These are phyloP conservation scores for Ceratonia siliqua DNA, from an alignment of 306 rosid species.

Conservation along the genomic window DNA sequence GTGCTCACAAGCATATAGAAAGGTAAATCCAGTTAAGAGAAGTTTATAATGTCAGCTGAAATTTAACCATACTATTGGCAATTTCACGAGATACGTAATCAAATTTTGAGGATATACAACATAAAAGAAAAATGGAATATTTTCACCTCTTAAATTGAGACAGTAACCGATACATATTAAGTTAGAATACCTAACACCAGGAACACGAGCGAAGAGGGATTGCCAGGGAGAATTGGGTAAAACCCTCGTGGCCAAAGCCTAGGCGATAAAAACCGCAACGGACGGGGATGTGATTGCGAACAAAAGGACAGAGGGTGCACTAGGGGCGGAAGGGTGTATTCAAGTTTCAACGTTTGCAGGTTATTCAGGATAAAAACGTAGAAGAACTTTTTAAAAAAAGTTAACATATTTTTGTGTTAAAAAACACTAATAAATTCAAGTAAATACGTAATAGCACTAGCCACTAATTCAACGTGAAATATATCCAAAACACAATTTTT, in stretches of 20 bases:
- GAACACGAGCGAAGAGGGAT: conserved; percentile 20
- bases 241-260: neutral
- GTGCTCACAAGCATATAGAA: conserved; percentile 13
- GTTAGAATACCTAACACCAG: conserved; percentile 9
- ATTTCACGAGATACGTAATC: neutral
- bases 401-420: no score
- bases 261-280: neutral
- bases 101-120: conserved; percentile 18
- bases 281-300: neutral
- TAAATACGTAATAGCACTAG: no score
- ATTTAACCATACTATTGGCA: conserved; percentile 1
- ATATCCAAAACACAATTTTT: no score
- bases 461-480: no score
- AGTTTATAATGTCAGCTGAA: conserved; percentile 26
- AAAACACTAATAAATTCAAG: no score
- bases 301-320: conserved; percentile 23
- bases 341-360: conserved; percentile 2
- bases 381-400: no score
- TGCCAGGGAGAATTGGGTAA: conserved; percentile 14
- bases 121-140: neutral
- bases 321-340: neutral
- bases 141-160: neutral
- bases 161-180: neutral
- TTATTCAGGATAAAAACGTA: no score
- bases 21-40: conserved; percentile 25